Evolutionary conservation across 345 rosid species (phyloP).

Genomic region (Syzygium jambos): DNA sequence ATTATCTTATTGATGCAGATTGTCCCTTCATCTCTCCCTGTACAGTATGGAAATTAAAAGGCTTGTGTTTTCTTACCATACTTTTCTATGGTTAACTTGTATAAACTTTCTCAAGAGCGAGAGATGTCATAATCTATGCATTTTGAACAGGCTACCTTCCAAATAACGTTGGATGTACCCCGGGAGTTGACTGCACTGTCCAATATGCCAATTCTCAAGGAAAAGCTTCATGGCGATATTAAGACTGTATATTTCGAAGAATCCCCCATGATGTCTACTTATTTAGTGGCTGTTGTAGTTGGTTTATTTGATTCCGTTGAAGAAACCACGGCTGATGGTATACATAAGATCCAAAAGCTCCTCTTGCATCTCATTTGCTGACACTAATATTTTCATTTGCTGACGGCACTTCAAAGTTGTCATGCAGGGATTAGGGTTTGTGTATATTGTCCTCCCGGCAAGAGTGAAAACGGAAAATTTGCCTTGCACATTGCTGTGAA

Average conservation of each 20-base stretch:
- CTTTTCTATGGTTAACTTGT: background rate
- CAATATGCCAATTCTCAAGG: slow-evolving; percentile 35
- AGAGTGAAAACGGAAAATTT: slow-evolving; percentile 21
- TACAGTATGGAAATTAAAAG: background rate
- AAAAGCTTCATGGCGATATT: slow-evolving; percentile 9
- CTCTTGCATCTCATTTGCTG: background rate
- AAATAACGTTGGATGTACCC: slow-evolving; percentile 20
- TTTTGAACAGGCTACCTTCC: slow-evolving; percentile 26
- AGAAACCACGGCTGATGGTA: slow-evolving; percentile 25
- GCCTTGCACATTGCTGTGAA: slow-evolving; percentile 23
- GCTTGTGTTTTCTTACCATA: background rate
- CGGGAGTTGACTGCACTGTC: slow-evolving; percentile 21
- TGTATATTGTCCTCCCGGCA: slow-evolving; percentile 28
- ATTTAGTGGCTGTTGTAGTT: slow-evolving; percentile 33
- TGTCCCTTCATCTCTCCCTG: background rate
- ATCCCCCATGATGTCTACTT: slow-evolving; percentile 37
- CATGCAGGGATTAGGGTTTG: slow-evolving; percentile 22
- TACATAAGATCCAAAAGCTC: background rate
- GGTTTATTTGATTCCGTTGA: slow-evolving; percentile 36
- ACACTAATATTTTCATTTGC: background rate
- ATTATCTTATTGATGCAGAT: background rate
- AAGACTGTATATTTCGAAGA: slow-evolving; percentile 29
- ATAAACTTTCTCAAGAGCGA: background rate
- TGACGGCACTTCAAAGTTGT: background rate
- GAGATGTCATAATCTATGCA: background rate